These are phyloP conservation scores for Chaetomiaceae sp. DNA, from an alignment of 2,329 filamentous ascomycete genomes.

Conservation along the genomic window DNA sequence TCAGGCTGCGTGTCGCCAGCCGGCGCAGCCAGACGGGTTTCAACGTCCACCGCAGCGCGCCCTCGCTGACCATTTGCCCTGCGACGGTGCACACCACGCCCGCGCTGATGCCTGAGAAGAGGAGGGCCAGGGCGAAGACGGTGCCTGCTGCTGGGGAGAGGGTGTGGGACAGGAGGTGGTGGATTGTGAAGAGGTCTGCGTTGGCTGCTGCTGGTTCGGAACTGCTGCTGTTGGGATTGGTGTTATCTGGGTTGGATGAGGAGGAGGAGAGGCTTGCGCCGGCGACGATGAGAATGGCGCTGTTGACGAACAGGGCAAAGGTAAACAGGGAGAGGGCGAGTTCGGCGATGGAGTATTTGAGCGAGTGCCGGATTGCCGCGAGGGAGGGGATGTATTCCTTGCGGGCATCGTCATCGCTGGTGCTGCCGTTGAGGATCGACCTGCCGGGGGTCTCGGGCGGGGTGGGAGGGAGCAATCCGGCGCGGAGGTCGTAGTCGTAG, in stretches of 20 bases:
- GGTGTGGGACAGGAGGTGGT: constrained; percentile 62
- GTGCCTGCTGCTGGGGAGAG: constrained; percentile 71
- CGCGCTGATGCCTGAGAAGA: constrained; percentile 62
- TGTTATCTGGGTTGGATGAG: constrained; percentile 31
- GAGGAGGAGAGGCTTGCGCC: constrained; percentile 59
- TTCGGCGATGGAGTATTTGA: constrained; percentile 69
- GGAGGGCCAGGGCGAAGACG: constrained; percentile 64
- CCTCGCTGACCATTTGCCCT: constrained; percentile 51
- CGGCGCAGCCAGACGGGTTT: constrained; percentile 29
- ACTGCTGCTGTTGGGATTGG: too few species aligned
- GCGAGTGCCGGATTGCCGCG: constrained; percentile 65
- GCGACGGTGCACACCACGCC: constrained; percentile 73
- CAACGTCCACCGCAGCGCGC: constrained; percentile 28
- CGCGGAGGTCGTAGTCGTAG: constrained; percentile 55
- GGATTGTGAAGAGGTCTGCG: constrained; percentile 80
- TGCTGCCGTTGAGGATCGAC: constrained; percentile 22
- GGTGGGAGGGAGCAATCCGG: constrained; percentile 45
- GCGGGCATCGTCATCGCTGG: constrained; percentile 32
- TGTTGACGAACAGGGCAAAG: constrained; percentile 81
- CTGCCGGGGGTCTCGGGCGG: constrained; percentile 21
- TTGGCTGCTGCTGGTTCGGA: too few species aligned
- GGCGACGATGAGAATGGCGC: constrained; percentile 74
- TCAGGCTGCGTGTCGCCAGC: constrained; percentile 28
- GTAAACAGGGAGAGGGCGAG: constrained; percentile 69
- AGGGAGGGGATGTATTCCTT: constrained; percentile 67